Conservation (phyloP, 768 basidiomycete genomes). For the Dictyophora rubrovolvata region DNA sequence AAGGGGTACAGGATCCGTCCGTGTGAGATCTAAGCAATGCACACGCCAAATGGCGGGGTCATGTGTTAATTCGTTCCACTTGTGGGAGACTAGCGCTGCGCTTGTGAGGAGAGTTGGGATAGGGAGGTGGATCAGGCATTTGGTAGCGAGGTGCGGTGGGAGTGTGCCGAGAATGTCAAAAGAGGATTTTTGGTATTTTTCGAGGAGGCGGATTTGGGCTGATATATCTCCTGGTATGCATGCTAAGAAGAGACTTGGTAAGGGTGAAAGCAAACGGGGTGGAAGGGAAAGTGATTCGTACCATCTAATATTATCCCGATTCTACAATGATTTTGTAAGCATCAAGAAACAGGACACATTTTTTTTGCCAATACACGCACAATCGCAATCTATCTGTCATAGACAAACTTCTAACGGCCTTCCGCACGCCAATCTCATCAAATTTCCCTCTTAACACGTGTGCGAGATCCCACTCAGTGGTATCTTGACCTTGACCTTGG, state of each 20-base stretch:
- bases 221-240: constrained; percentile 79
- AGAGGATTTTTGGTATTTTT: constrained; percentile 74
- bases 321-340: constrained; percentile 20
- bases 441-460: constrained; percentile 45
- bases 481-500: too few relatives aligned
- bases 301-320: constrained; percentile 57
- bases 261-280: constrained; percentile 9
- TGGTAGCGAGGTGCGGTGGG: constrained; percentile 52
- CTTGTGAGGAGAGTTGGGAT: constrained; percentile 47
- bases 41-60: constrained; percentile 69
- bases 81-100: constrained; percentile 30
- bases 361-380: constrained; percentile 33
- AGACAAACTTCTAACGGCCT: constrained; percentile 48
- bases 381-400: constrained; percentile 64
- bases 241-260: constrained; percentile 29
- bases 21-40: constrained; percentile 65
- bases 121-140: constrained; percentile 47
- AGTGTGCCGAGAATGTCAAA: constrained; percentile 74
- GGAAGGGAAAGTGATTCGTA: constrained; percentile 18
- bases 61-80: constrained; percentile 36
- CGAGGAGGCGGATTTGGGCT: constrained; percentile 71
- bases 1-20: constrained; percentile 58
- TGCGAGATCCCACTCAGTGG: constrained; percentile 35
- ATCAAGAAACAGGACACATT: not conserved
- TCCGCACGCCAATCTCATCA: constrained; percentile 59